Base-by-base conservation (phyloP, 1,284 basidiomycete genomes). In the Gymnopus androsaceus region DNA sequence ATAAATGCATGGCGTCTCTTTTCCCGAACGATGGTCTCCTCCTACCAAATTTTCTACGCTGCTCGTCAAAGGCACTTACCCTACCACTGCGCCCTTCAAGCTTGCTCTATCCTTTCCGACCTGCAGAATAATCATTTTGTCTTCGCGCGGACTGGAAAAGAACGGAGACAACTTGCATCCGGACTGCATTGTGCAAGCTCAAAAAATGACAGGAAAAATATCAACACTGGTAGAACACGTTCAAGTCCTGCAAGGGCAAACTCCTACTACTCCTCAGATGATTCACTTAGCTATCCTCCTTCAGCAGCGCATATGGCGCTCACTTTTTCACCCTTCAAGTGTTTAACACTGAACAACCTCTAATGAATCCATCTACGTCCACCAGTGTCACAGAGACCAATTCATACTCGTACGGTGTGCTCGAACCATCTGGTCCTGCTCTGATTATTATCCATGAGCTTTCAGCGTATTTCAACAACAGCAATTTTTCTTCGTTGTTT, bases 271-370 rank as follows among this genome's bases (percentile, higher is more conserved):
- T n/a, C n/a, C n/a, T n/a, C n/a, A n/a, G n/a, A n/a, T n/a, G n/a
- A n/a, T n/a, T n/a, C n/a, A n/a, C 83, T 8, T 62, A 91, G 89
- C 61, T 91, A 90, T 67, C 85, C 88, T 6, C 78, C 81, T 12
- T 83, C 79, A 7, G 75, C 82, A 15, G 71, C 77, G 7, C 87
- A 90, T 64, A 71, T 89, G 28, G 72, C 75, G 6, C 69, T 83
- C 14, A 63, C 85, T 69, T 91, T 45, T 79, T 83, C 3, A 74
- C 78, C 67, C 74, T 87, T 45, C 77, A 75, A 60, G 68, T 72
- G 11, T 62, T 72, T 4, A 56, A 66, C 17, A 49, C 64, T n/a
- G 61, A 67, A 12, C 12, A 14, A n/a, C 28, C 28, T 7, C n/a
- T n/a, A n/a, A n/a, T n/a, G n/a, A 31, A 17, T 4, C 1, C 44